Conservation (phyloP, 108 stramenopile species). For the Epithemia pelagica region DNA sequence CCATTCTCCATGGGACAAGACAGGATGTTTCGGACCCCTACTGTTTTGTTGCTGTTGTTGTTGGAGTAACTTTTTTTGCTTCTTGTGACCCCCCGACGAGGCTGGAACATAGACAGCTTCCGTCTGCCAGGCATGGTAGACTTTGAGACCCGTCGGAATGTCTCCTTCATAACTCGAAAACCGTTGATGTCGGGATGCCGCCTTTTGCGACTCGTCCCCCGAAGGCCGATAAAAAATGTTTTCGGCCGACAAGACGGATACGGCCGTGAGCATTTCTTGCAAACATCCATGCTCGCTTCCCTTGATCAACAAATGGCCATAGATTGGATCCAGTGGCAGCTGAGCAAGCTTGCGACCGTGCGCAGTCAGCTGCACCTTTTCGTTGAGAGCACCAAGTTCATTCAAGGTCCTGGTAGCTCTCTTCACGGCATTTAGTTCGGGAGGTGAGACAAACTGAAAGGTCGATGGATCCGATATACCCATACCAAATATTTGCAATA, state of each 20-base stretch:
- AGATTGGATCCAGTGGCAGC: constrained; percentile 72
- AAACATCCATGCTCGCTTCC: constrained; percentile 72
- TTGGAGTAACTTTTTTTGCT: constrained; percentile 8
- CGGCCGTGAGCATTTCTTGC: constrained; percentile 87
- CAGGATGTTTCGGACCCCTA: no score
- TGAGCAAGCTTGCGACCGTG: constrained; percentile 70
- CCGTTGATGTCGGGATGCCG: constrained; percentile 67
- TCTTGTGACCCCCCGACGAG: background rate
- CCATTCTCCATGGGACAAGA: constrained; percentile 73
- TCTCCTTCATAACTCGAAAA: constrained; percentile 90
- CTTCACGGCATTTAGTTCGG: constrained; percentile 35
- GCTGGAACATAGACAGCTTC: constrained; percentile 56
- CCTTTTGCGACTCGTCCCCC: constrained; percentile 56
- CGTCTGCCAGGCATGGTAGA: constrained; percentile 87
- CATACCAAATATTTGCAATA: constrained; percentile 88
- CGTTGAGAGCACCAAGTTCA: constrained; percentile 58
- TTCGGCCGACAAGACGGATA: constrained; percentile 93
- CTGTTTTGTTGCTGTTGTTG: background rate
- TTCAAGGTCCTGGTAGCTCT: constrained; percentile 58
- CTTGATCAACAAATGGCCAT: constrained; percentile 65
- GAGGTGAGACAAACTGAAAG: constrained; percentile 87
- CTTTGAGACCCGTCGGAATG: constrained; percentile 84
- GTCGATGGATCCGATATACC: constrained; percentile 80
- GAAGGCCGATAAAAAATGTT: constrained; percentile 90
- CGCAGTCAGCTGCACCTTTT: constrained; percentile 54